Percentiles rank a stretch among this genome's conserved stretches.
Conservation (phyloP, 2,329 filamentous ascomycete genomes). For the Ophiostoma perfectum region DNA sequence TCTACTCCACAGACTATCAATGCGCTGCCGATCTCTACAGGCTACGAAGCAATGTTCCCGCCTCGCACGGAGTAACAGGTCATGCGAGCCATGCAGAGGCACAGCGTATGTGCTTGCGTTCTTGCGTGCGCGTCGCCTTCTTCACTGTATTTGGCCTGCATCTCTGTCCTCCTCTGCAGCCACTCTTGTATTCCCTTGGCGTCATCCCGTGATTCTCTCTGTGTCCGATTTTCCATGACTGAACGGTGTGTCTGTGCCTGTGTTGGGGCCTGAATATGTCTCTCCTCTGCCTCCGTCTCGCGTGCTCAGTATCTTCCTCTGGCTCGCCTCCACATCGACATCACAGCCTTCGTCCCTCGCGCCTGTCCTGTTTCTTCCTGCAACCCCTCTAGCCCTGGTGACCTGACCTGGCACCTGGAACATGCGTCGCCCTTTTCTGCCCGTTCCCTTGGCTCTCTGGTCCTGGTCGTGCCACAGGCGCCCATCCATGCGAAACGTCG, state of each 20-base stretch:
- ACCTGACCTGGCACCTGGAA: neutral
- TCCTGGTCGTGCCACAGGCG: neutral
- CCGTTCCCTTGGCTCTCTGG: too few relatives aligned
- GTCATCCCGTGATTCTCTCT: neutral
- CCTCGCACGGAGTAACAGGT: neutral
- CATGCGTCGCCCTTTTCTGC: neutral
- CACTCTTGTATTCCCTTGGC: neutral
- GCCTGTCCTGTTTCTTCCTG: neutral
- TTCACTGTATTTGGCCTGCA: slow-evolving; percentile 5
- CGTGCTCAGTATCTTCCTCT: neutral
- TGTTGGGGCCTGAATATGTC: neutral
- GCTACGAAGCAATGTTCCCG: neutral
- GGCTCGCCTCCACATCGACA: neutral
- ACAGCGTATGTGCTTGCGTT: neutral
- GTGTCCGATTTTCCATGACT: too few relatives aligned
- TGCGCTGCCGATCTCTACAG: neutral
- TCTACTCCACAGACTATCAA: neutral
- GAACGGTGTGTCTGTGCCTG: neutral
- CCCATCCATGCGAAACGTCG: slow-evolving; percentile 7
- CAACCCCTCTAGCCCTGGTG: neutral
- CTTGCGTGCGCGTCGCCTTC: slow-evolving; percentile 3
- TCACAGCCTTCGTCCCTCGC: neutral
- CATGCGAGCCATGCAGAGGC: neutral
- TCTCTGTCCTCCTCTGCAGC: slow-evolving; percentile 9
- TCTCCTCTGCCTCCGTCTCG: neutral